Evolutionary conservation across 306 rosid genomes (phyloP).

Genomic region (Prinsepia uniflora): DNA sequence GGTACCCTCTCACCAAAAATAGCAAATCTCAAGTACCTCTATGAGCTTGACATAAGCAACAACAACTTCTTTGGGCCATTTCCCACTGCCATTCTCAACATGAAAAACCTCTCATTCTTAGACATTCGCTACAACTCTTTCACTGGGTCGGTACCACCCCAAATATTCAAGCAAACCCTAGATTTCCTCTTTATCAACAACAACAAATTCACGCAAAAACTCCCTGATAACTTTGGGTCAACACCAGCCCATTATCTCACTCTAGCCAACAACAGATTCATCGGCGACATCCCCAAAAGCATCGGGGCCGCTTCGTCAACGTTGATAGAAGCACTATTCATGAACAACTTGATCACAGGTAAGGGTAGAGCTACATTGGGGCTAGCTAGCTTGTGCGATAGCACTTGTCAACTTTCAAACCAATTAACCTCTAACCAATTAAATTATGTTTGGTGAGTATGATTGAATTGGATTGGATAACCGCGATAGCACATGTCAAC

Average conservation of each 20-base stretch:
- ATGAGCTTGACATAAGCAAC: constrained; percentile 52
- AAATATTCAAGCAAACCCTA: constrained; percentile 25
- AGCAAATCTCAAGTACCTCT: constrained; percentile 31
- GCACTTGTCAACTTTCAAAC: too few species aligned
- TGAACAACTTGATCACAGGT: constrained; percentile 30
- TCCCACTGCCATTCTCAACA: constrained; percentile 24
- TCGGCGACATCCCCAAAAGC: constrained; percentile 44
- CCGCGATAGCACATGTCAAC: too few species aligned
- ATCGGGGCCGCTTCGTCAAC: constrained; percentile 32
- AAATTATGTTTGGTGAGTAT: too few species aligned
- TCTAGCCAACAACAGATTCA: constrained; percentile 45
- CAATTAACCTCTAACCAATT: too few species aligned
- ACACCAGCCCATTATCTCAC: constrained; percentile 32
- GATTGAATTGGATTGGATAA: too few species aligned
- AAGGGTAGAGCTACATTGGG: too few species aligned
- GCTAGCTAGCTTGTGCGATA: too few species aligned
- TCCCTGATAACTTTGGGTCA: constrained; percentile 37
- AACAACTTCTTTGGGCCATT: constrained; percentile 35
- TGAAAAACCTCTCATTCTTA: constrained; percentile 25
- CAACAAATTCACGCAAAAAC: constrained; percentile 28
- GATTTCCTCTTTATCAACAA: constrained; percentile 39
- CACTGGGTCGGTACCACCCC: constrained; percentile 34
- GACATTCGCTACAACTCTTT: constrained; percentile 44
- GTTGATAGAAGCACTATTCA: constrained; percentile 32
- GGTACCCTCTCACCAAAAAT: constrained; percentile 35